These are phyloP conservation scores for Leavenworthia alabamica DNA, from an alignment of 345 rosid genomes.

Conservation along the genomic window DNA sequence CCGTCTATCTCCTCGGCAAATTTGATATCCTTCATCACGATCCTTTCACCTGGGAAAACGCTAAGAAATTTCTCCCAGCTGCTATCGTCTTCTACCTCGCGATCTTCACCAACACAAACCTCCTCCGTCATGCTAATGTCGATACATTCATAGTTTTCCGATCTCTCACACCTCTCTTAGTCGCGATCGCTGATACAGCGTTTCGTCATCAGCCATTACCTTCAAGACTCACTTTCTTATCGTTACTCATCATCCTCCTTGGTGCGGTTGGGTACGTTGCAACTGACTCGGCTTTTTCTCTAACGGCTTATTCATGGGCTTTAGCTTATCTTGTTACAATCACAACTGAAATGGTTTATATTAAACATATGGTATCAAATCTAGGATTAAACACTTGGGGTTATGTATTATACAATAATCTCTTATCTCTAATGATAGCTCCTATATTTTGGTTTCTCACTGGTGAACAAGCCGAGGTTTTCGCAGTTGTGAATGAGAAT, in stretches of 20 bases:
- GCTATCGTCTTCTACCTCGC: constrained; percentile 90
- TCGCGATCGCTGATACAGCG: constrained; percentile 76
- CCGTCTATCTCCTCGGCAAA: constrained; percentile 80
- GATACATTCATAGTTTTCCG: constrained; percentile 92
- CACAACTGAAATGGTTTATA: constrained; percentile 94
- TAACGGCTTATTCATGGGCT: constrained; percentile 95
- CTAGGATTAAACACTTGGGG: constrained; percentile 98
- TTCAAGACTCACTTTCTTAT: constrained; percentile 60
- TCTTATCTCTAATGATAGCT: constrained; percentile 79
- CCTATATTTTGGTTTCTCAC: constrained; percentile 91
- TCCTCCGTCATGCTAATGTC: constrained; percentile 92
- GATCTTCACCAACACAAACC: constrained; percentile 92
- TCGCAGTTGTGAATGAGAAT: constrained; percentile 47
- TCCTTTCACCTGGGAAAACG: constrained; percentile 64
- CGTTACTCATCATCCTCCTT: constrained; percentile 63
- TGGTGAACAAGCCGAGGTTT: constrained; percentile 65
- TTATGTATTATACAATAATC: constrained; percentile 78
- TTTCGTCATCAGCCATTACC: constrained; percentile 85
- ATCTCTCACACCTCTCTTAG: constrained; percentile 89
- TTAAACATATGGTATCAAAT: constrained; percentile 91
- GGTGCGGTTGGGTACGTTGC: constrained; percentile 96
- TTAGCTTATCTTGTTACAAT: constrained; percentile 82
- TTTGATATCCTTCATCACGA: constrained; percentile 76
- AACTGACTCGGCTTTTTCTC: constrained; percentile 72
- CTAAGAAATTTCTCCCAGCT: constrained; percentile 94